Conservation (phyloP, 2,329 filamentous ascomycete genomes). For the Arthroderma uncinatum region DNA sequence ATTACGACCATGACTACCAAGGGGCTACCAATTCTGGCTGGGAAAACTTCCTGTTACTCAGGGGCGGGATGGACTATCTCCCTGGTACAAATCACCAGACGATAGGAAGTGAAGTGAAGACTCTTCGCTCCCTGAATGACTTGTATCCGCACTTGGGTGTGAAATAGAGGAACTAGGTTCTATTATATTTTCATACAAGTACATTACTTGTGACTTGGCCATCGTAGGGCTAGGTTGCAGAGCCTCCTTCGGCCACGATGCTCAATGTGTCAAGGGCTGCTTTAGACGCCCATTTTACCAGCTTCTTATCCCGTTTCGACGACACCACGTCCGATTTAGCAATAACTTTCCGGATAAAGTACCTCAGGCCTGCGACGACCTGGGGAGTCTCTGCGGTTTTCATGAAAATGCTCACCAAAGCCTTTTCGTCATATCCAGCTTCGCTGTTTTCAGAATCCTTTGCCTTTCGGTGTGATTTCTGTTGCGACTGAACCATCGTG, state of each 20-base stretch:
- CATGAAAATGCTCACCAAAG: slow-evolving; percentile 55
- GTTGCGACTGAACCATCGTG: slow-evolving; percentile 56
- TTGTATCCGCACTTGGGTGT: slow-evolving; percentile 8
- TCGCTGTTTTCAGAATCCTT: slow-evolving; percentile 18
- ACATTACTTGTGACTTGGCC: not conserved
- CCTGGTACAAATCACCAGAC: not conserved
- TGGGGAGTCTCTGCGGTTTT: slow-evolving; percentile 53
- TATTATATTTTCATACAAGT: not conserved
- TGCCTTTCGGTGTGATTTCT: slow-evolving; percentile 25
- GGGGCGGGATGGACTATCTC: slow-evolving; percentile 8
- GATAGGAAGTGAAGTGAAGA: slow-evolving; percentile 5
- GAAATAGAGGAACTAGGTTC: not conserved
- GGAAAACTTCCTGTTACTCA: slow-evolving; percentile 20
- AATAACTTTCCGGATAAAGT: slow-evolving; percentile 67
- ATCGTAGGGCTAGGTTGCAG: not conserved
- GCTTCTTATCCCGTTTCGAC: slow-evolving; percentile 42
- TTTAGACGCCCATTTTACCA: slow-evolving; percentile 38
- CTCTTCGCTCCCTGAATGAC: slow-evolving; percentile 7
- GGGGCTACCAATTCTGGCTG: slow-evolving; percentile 31
- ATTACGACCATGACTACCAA: slow-evolving; percentile 32
- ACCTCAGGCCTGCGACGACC: slow-evolving; percentile 63
- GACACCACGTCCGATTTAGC: slow-evolving; percentile 49
- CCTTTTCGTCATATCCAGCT: slow-evolving; percentile 42
- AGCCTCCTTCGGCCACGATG: slow-evolving; percentile 19
- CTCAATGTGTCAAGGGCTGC: slow-evolving; percentile 33